Conservation (phyloP, 2,329 filamentous ascomycete genomes). For the Penicillium olsonii region DNA sequence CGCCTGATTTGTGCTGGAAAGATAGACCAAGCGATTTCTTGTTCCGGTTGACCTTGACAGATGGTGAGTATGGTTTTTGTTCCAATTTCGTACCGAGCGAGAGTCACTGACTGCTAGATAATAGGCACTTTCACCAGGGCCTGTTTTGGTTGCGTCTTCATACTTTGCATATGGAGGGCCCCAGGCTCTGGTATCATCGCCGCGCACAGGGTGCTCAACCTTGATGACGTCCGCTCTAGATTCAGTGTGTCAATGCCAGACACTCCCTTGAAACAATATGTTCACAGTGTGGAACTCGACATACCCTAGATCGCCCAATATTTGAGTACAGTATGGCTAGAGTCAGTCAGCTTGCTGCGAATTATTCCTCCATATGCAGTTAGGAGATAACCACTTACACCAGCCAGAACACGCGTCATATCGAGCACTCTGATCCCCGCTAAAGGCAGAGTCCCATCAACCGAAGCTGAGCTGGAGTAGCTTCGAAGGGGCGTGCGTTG, state of each 20-base stretch:
- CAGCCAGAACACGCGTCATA: conserved; percentile 94
- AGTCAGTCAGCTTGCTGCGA: conserved; percentile 13
- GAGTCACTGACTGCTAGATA: conserved; percentile 71
- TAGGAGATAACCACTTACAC: conserved; percentile 63
- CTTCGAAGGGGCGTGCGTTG: conserved; percentile 30
- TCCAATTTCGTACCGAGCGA: too few species aligned
- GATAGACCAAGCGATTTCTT: conserved; percentile 93
- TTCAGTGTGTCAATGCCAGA: conserved; percentile 1
- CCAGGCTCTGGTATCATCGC: conserved; percentile 95
- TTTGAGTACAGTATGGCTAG: conserved; percentile 96
- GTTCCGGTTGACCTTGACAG: conserved; percentile 81
- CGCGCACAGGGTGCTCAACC: conserved; percentile 86
- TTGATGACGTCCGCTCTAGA: conserved; percentile 92
- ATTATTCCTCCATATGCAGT: too few species aligned
- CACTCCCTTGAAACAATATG: not conserved
- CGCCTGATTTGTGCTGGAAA: conserved; percentile 80
- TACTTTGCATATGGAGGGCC: conserved; percentile 91
- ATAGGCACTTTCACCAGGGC: conserved; percentile 90
- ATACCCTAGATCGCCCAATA: conserved; percentile 92
- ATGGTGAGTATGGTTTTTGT: conserved; percentile 7
- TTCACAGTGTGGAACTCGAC: conserved; percentile 25
- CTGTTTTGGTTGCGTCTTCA: conserved; percentile 55
- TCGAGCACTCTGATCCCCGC: conserved; percentile 87
- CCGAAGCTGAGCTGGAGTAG: conserved; percentile 44
- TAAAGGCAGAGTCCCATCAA: conserved; percentile 63